Conservation (phyloP, 2,329 filamentous ascomycete species). For the Alternaria viburni region DNA sequence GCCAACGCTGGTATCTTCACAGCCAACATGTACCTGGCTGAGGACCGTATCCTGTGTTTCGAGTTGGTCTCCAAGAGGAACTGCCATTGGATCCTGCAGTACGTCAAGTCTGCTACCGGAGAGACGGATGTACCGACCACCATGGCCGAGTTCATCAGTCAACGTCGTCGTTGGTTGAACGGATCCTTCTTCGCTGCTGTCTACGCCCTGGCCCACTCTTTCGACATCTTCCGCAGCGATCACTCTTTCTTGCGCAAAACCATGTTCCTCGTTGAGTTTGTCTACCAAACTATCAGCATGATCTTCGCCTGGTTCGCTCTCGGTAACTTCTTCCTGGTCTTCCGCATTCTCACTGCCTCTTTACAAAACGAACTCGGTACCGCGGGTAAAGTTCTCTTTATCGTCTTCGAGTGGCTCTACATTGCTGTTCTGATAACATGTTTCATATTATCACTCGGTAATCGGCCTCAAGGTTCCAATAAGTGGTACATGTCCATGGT, state of each 20-base stretch:
- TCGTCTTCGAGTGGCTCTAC: conserved; percentile 96
- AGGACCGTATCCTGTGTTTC: conserved; percentile 98
- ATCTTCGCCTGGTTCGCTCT: conserved; percentile 99
- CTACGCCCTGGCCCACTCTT: conserved; percentile 93
- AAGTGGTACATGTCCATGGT: conserved; percentile 96
- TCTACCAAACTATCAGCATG: conserved; percentile 95
- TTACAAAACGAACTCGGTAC: conserved; percentile 79
- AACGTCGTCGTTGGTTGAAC: conserved; percentile 96
- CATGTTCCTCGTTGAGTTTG: conserved; percentile 89
- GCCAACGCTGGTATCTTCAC: conserved; percentile 95
- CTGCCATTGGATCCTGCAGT: conserved; percentile 96
- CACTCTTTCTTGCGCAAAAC: conserved; percentile 87
- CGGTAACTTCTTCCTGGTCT: conserved; percentile 98
- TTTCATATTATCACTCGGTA: conserved; percentile 93
- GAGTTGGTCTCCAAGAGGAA: conserved; percentile 97
- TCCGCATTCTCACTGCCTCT: conserved; percentile 92
- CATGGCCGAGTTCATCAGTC: conserved; percentile 92
- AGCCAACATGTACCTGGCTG: conserved; percentile 98
- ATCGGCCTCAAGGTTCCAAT: conserved; percentile 91
- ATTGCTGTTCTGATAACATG: conserved; percentile 90
- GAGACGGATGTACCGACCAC: conserved; percentile 96
- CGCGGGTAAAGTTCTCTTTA: conserved; percentile 78
- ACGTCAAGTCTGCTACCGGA: conserved; percentile 95
- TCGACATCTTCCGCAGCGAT: conserved; percentile 92
- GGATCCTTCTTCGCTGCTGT: conserved; percentile 98